phyloP scores from a whole-genome alignment of 2,329 filamentous ascomycete genomes.

The Nectriaceae sp. region DNA sequence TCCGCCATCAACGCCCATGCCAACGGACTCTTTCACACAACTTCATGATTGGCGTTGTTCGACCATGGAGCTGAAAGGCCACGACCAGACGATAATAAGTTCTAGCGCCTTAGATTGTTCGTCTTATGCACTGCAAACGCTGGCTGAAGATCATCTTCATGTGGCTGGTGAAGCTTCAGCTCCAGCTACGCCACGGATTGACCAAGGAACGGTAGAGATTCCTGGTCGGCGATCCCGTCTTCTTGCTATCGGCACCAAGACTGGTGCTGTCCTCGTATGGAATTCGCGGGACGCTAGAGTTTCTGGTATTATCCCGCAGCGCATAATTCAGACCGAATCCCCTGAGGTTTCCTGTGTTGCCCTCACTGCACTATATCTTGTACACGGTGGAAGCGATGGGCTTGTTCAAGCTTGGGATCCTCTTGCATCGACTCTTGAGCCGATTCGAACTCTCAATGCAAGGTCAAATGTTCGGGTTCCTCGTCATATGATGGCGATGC shows the following conservation, averaged over 20 bases:
- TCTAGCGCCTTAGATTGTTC: slow-evolving; percentile 75
- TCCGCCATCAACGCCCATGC: slow-evolving; percentile 23
- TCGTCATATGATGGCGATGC: slow-evolving; percentile 62
- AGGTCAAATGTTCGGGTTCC: slow-evolving; percentile 81
- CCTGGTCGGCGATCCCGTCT: slow-evolving; percentile 84
- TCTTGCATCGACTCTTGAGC: slow-evolving; percentile 75
- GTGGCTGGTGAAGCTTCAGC: slow-evolving; percentile 14
- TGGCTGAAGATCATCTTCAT: slow-evolving; percentile 74
- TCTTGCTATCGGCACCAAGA: slow-evolving; percentile 77
- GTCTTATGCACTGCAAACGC: slow-evolving; percentile 67
- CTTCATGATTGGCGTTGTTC: slow-evolving; percentile 35
- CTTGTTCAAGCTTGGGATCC: slow-evolving; percentile 97
- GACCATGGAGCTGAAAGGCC: slow-evolving; percentile 53
- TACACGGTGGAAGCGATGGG: slow-evolving; percentile 93
- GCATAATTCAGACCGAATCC: slow-evolving; percentile 86
- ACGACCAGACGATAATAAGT: slow-evolving; percentile 64
- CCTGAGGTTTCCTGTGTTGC: slow-evolving; percentile 83
- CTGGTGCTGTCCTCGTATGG: slow-evolving; percentile 80
- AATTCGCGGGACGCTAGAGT: slow-evolving; percentile 63
- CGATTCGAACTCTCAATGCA: slow-evolving; percentile 84
- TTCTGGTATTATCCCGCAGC: slow-evolving; percentile 66
- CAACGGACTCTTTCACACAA: slow-evolving; percentile 15
- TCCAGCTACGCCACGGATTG: not conserved
- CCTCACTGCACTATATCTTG: slow-evolving; percentile 81
- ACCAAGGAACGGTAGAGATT: slow-evolving; percentile 59